Base-by-base conservation (phyloP, 1,284 basidiomycete genomes). In the Leccinum holopus region DNA sequence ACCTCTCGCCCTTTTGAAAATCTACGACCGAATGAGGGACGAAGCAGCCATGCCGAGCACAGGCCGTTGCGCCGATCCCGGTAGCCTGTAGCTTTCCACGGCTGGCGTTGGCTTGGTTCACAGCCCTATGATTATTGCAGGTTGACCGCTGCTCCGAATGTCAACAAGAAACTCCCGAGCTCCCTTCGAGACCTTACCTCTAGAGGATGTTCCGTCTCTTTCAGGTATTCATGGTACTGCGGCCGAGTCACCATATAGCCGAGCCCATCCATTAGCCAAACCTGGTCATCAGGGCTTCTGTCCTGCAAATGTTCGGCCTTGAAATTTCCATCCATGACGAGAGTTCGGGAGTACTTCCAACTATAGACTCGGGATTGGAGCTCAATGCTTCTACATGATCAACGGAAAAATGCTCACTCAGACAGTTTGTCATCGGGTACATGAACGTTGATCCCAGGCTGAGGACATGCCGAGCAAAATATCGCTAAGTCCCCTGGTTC, bases 1-100 rank as follows among this genome's bases (percentile, higher is more conserved):
- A 67, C 68, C 59, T 18, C 66, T 65, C 30, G 30, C 30, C 37
- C 10, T 33, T 33, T 33, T 33, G 32, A 33, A 33, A 33, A 35
- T 35, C 35, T 3, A 66, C 65, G n/a, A 66, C 57, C 1, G 61
- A 62, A 33, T 69, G 59, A 1, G 66, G 69, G 4, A 65, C 28
- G 47, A 70, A 67, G 21, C 59, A 68, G 0, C 66, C 66, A 57
- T 71, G 69, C 5, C 62, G 21, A 5, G 62, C 60, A 61, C 68
- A 70, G 0, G 65, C 69, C 1, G 56, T 61, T 10, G 57, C 70
- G 5, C 69, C 63, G 16, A 70, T 67, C 0, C 69, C 61, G 1
- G 64, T 67, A 0, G 58, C 55, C 11, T 64, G 54, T 2, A 71
- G 21, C 1, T 66, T 61, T 1, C 53, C 60, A 1, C 14, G 6